phyloP scores from a whole-genome alignment of 768 basidiomycete species.

The Holtermanniella nyarrowii region DNA sequence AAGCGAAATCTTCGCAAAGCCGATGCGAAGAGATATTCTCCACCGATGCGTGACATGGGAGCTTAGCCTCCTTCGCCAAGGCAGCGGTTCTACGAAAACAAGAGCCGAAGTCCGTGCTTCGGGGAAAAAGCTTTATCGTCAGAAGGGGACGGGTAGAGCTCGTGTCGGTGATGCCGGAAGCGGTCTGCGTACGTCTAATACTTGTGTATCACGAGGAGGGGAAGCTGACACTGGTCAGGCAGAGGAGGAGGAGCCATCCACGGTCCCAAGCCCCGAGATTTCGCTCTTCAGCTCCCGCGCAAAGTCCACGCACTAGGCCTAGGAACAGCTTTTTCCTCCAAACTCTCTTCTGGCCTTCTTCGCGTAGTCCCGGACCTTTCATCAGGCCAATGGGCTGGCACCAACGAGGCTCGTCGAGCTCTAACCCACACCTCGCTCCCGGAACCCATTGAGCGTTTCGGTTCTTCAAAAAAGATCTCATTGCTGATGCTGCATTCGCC shows the following conservation, averaged over 20 bases:
- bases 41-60: conserved; percentile 85
- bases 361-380: conserved; percentile 53
- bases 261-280: conserved; percentile 83
- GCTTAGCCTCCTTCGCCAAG: conserved; percentile 72
- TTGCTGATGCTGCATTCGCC: conserved; percentile 34
- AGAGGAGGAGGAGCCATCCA: conserved; percentile 87
- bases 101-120: conserved; percentile 83
- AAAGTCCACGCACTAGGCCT: conserved; percentile 90
- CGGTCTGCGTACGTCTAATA: conserved; percentile 32
- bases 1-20: conserved; percentile 64
- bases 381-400: conserved; percentile 30
- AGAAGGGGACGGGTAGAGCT: conserved; percentile 84
- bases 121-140: conserved; percentile 74
- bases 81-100: conserved; percentile 60
- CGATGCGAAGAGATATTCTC: conserved; percentile 81
- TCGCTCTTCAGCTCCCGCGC: conserved; percentile 79
- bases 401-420: conserved; percentile 58
- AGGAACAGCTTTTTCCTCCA: conserved; percentile 75
- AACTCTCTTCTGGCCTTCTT: conserved; percentile 62
- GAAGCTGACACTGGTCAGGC: conserved; percentile 46
- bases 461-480: conserved; percentile 19
- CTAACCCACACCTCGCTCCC: conserved; percentile 15
- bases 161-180: conserved; percentile 73
- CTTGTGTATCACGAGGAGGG: background rate
- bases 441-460: conserved; percentile 18